phyloP scores from a whole-genome alignment of 441 rosid genomes.

The Corymbia calophylla region DNA sequence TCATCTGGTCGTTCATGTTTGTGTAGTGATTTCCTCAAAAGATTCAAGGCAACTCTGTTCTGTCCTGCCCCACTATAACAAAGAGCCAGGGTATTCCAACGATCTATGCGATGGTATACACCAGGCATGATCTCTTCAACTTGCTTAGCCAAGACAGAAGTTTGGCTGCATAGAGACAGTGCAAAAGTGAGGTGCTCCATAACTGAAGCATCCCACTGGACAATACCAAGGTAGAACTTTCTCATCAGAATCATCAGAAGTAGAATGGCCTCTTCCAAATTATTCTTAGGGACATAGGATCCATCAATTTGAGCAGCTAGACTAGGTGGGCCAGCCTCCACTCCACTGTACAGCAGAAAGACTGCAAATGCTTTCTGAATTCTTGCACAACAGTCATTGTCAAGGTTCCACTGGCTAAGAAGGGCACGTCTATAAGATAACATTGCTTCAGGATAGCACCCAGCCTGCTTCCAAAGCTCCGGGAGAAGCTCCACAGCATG shows the following conservation, averaged over 20 bases:
- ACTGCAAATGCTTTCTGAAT: slow-evolving; percentile 83
- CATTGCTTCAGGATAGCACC: slow-evolving; percentile 56
- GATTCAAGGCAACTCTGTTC: slow-evolving; percentile 48
- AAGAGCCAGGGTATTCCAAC: slow-evolving; percentile 84
- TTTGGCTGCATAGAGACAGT: slow-evolving; percentile 64
- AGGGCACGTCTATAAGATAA: slow-evolving; percentile 84
- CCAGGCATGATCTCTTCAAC: slow-evolving; percentile 86
- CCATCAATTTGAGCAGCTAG: slow-evolving; percentile 72
- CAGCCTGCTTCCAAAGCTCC: slow-evolving; percentile 72
- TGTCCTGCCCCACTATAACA: slow-evolving; percentile 62
- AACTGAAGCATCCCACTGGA: slow-evolving; percentile 72
- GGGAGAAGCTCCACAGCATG: slow-evolving; percentile 90
- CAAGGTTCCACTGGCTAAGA: slow-evolving; percentile 83
- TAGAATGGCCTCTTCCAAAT: slow-evolving; percentile 88
- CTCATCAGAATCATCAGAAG: slow-evolving; percentile 73
- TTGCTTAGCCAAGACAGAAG: slow-evolving; percentile 63
- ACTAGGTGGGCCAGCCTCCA: slow-evolving; percentile 77
- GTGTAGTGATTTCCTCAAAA: slow-evolving; percentile 76
- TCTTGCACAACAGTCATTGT: slow-evolving; percentile 62
- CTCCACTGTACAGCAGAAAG: slow-evolving; percentile 76
- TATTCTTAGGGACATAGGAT: slow-evolving; percentile 71
- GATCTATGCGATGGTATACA: slow-evolving; percentile 62
- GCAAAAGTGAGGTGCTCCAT: slow-evolving; percentile 83
- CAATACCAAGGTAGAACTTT: slow-evolving; percentile 56
- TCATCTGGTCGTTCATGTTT: slow-evolving; percentile 69